A percentile compares a stretch with the other conserved stretches of the same genome.
phyloP scores from a whole-genome alignment of 2,329 filamentous ascomycete genomes.

The Polytolypa hystricis region DNA sequence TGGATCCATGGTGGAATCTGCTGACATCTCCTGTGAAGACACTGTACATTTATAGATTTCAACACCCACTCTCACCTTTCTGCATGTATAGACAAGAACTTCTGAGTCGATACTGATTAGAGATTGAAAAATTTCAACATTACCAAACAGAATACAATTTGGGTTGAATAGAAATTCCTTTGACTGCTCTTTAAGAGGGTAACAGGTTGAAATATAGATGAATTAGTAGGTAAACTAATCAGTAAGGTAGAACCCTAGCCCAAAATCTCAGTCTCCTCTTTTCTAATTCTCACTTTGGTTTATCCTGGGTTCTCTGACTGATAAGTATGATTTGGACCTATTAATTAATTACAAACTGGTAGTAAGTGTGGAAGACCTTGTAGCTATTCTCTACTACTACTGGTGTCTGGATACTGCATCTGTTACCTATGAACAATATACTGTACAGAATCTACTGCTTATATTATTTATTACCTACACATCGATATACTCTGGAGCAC shows the following conservation, averaged over 20 bases:
- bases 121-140: slow-evolving; percentile 3
- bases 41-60: slow-evolving; percentile 5
- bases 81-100: slow-evolving; percentile 3
- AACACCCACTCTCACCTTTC: not conserved
- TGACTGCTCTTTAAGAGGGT: slow-evolving; percentile 3
- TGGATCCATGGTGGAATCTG: not conserved
- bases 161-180: slow-evolving; percentile 8
- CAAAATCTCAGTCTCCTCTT: not conserved
- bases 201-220: slow-evolving; percentile 6
- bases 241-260: not conserved
- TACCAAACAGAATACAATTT: slow-evolving; percentile 5
- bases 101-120: slow-evolving; percentile 3
- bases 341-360: slow-evolving; percentile 1
- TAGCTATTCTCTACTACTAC: not conserved
- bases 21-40: slow-evolving; percentile 1
- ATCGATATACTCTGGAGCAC: no score
- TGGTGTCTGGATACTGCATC: no score
- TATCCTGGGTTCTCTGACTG: not conserved
- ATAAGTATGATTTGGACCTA: slow-evolving; percentile 1
- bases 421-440: no score
- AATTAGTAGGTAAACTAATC: slow-evolving; percentile 6
- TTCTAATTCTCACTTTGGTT: not conserved
- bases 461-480: no score
- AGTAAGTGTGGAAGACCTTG: slow-evolving; percentile 1
- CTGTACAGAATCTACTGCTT: no score